phyloP scores from a whole-genome alignment of 495 filamentous ascomycete genomes.

The Neurospora sp. region DNA sequence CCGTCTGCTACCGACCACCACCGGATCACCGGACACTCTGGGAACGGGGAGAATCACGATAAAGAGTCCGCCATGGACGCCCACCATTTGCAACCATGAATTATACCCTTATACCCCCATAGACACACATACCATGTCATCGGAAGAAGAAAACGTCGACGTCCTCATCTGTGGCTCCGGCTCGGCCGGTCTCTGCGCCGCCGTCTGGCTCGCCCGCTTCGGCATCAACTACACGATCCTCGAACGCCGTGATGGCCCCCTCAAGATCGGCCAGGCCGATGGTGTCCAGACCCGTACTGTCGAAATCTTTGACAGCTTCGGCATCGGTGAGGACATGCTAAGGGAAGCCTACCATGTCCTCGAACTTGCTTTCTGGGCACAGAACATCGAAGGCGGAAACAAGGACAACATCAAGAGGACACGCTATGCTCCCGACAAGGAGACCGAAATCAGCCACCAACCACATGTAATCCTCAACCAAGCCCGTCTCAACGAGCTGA shows the following conservation, averaged over 20 bases:
- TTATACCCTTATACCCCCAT: not conserved
- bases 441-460: slow-evolving; percentile 52
- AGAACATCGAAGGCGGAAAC: not conserved
- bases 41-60: not conserved
- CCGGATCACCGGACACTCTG: not conserved
- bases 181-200: slow-evolving; percentile 60
- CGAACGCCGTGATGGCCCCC: slow-evolving; percentile 49
- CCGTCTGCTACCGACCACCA: not conserved
- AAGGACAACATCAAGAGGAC: slow-evolving; percentile 37
- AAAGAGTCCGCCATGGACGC: not conserved
- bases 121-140: slow-evolving; percentile 3
- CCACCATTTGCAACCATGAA: not conserved
- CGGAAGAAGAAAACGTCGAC: slow-evolving; percentile 26
- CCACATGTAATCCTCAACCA: slow-evolving; percentile 74
- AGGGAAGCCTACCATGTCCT: slow-evolving; percentile 60
- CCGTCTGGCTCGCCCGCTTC: slow-evolving; percentile 54
- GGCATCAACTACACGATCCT: slow-evolving; percentile 53
- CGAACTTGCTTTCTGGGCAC: slow-evolving; percentile 56
- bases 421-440: slow-evolving; percentile 49
- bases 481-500: slow-evolving; percentile 56
- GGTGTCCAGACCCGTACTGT: slow-evolving; percentile 72
- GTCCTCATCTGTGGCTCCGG: slow-evolving; percentile 60
- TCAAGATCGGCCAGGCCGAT: slow-evolving; percentile 67
- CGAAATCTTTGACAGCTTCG: slow-evolving; percentile 73
- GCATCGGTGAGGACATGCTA: slow-evolving; percentile 59